Evolutionary conservation across 192 early-diverging fungal species (phyloP), one percentile per base, ranked within the genome.

Genomic region (Backusella australiensis): DNA sequence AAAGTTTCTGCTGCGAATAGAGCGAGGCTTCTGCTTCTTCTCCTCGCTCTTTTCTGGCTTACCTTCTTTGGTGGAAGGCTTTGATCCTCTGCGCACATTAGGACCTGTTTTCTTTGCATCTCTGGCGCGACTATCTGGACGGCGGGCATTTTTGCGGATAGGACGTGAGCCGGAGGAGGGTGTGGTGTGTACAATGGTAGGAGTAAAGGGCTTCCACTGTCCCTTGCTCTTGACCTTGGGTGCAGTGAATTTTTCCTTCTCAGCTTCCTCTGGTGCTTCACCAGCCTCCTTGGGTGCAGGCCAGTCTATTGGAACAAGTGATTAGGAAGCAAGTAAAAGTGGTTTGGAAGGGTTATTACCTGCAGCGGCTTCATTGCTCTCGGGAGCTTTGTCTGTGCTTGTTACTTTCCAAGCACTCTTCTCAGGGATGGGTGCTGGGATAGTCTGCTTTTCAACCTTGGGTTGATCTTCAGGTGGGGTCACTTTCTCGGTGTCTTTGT

Each of bases 191-290:
- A 85, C 86, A 39, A 90, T 88, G 32, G 78, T 86, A 49, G 83
- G 84, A 21, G 82, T 85, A 39, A 79, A 81, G 9, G 78, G 80
- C 9, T 85, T 86, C 89, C 89, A 90, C 78, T 88, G 86, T 49
- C 82, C 83, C 67, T 85, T 75, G 32, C 74, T 32, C 39, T 75
- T 75, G 1, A 75, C 74, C 46, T 74, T 63, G 34, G 52, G 52
- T 41, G 52, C 52, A 63, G 49, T 19, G 12, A 72, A 67, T 34
- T 67, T 67, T 66, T 75, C 73, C 71, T 80, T 80, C 46, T 80
- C 75, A 17, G 70, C 46, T 49, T 76, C 65, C 32, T 75, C 74
- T 34, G 41, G 34, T n/a, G 74, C 15, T 53, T 72, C 75, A 41
- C 34, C 59, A 15, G 75, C 72, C 34, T 76, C 75, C 26, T 66